Conservation (phyloP, 805 yeast genomes). For the Naumovozyma castellii region DNA sequence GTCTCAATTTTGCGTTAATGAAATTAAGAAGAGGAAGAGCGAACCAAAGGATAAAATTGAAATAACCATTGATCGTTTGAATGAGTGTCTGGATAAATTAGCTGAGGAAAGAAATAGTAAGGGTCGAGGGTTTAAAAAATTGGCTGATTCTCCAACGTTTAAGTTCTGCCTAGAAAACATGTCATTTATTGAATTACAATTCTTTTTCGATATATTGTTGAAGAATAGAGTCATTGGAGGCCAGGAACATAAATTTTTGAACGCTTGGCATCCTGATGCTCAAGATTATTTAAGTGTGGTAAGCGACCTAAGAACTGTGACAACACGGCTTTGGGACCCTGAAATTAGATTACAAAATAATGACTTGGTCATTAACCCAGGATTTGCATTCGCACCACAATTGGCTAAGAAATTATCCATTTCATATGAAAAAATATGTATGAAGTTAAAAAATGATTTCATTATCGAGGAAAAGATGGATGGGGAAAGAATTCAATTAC, state of each 20-base stretch:
- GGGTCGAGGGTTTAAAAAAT: constrained; percentile 13
- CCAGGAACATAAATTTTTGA: constrained; percentile 49
- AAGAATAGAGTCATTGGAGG: constrained; percentile 51
- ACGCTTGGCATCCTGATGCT: constrained; percentile 75
- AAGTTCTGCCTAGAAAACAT: constrained; percentile 42
- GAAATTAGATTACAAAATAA: constrained; percentile 32
- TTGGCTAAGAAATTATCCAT: constrained; percentile 48
- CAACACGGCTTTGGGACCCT: constrained; percentile 49
- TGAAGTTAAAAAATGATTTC: constrained; percentile 39
- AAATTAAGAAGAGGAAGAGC: constrained; percentile 38
- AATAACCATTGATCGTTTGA: constrained; percentile 42
- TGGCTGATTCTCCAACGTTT: constrained; percentile 32
- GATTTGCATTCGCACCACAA: constrained; percentile 61
- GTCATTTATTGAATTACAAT: constrained; percentile 54
- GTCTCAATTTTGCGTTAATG: constrained; percentile 40
- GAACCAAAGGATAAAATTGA: constrained; percentile 33
- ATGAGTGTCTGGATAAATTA: constrained; percentile 37
- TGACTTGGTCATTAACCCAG: constrained; percentile 31
- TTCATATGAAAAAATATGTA: constrained; percentile 43
- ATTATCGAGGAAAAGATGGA: constrained; percentile 85
- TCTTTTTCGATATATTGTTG: constrained; percentile 59
- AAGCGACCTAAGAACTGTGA: constrained; percentile 50
- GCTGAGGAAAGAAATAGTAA: constrained; percentile 22
- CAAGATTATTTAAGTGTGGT: constrained; percentile 53
- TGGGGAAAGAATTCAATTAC: constrained; percentile 83